Percentiles rank a stretch among this genome's conserved stretches.
These are phyloP conservation scores for Acer saccharum DNA, from an alignment of 345 rosid species.

Conservation along the genomic window DNA sequence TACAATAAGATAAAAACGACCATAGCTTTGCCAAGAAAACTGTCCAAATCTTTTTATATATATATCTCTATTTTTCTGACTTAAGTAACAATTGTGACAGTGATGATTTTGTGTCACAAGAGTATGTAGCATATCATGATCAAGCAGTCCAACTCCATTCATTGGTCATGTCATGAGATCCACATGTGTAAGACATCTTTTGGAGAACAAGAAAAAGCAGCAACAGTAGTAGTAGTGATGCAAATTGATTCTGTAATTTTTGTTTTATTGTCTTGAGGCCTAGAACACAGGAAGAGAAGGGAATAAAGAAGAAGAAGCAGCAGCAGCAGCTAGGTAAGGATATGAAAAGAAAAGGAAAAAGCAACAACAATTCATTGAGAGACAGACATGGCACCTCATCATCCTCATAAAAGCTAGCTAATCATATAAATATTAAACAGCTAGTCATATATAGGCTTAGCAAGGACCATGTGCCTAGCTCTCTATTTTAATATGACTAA, in stretches of 20 bases:
- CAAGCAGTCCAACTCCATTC: constrained; percentile 3
- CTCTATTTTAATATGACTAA: constrained; percentile 8
- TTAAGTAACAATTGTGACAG: background rate
- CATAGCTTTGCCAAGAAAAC: background rate
- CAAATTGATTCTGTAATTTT: constrained; percentile 16
- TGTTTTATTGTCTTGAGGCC: constrained; percentile 29
- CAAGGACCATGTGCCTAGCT: constrained; percentile 39
- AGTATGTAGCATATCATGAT: constrained; percentile 1
- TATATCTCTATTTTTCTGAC: background rate
- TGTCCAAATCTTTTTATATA: background rate
- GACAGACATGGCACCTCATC: constrained; percentile 39
- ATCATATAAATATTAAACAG: constrained; percentile 12
- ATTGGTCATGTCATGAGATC: constrained; percentile 21
- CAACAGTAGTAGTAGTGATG: constrained; percentile 14
- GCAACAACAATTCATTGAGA: constrained; percentile 26
- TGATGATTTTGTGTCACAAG: background rate
- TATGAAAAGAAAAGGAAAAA: background rate
- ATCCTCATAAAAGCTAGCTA: constrained; percentile 2
- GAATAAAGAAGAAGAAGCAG: constrained; percentile 22
- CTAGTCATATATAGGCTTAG: constrained; percentile 9
- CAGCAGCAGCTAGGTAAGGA: background rate
- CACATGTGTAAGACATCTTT: constrained; percentile 19
- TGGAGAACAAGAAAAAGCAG: background rate
- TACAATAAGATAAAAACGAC: background rate
- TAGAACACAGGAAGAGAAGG: constrained; percentile 16